These are phyloP conservation scores for Sclerospora graminicola DNA, from an alignment of 352 stramenopile species.

Conservation along the genomic window DNA sequence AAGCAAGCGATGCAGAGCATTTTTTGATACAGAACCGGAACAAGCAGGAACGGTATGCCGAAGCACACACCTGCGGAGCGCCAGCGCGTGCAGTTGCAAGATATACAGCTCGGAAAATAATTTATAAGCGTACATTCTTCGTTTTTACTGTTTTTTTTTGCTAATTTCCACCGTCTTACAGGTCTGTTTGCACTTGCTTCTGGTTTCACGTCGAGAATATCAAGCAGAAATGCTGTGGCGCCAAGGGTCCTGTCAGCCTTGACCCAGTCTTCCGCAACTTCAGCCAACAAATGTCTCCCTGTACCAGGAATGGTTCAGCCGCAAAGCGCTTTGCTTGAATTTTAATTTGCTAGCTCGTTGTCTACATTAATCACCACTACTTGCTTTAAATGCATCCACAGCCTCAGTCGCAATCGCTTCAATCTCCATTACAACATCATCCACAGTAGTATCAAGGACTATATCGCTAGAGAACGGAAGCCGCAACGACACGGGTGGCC, in stretches of 20 bases:
- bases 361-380: constrained; percentile 64
- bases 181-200: no score
- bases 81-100: no score
- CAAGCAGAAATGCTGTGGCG: constrained; percentile 45
- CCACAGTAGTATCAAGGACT: constrained; percentile 13
- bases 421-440: constrained; percentile 11
- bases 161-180: no score
- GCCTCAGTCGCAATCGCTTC: constrained; percentile 7
- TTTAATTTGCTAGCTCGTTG: constrained; percentile 34
- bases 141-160: no score
- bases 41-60: no score
- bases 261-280: constrained; percentile 54
- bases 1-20: no score
- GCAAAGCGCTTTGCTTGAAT: constrained; percentile 56
- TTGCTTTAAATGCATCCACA: constrained; percentile 24
- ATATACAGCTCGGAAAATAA: no score
- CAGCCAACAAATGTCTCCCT: constrained; percentile 54
- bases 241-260: constrained; percentile 44
- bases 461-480: constrained; percentile 28
- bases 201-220: constrained; percentile 74
- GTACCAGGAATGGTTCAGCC: constrained; percentile 60
- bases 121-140: no score
- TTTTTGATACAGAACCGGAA: no score
- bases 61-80: no score
- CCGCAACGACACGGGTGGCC: constrained; percentile 24